Conservation (phyloP, 2,329 filamentous ascomycete genomes). For the Monascus ruber region DNA sequence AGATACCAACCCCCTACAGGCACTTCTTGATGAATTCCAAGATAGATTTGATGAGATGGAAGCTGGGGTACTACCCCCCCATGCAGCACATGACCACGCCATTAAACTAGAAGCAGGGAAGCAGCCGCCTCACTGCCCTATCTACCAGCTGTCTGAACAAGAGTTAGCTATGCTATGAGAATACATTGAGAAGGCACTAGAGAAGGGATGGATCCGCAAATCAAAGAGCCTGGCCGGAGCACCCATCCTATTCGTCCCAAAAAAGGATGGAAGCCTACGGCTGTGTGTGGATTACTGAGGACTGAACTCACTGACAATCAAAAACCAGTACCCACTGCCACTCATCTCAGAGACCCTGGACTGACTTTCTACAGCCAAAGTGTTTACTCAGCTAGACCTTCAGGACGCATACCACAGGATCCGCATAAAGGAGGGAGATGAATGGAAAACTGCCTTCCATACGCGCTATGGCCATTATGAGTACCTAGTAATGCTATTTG, state of each 20-base stretch:
- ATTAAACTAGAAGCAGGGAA: not conserved
- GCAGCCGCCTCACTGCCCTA: not conserved
- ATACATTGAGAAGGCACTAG: not conserved
- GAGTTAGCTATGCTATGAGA: not conserved
- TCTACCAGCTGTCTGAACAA: not conserved
- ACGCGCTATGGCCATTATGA: not conserved
- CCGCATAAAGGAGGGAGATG: not conserved
- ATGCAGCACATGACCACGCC: not conserved
- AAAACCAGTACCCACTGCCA: not conserved
- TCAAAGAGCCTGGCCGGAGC: not conserved
- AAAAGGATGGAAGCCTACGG: not conserved
- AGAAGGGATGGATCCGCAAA: not conserved
- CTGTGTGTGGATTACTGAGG: not conserved
- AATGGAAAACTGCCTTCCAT: not conserved
- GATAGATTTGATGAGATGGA: no score
- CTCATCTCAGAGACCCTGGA: conserved; percentile 1
- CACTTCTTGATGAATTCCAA: no score
- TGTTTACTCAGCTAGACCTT: not conserved
- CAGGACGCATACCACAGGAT: not conserved
- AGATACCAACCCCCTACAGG: no score
- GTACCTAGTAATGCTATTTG: not conserved
- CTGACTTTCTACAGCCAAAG: not conserved
- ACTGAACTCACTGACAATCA: not conserved
- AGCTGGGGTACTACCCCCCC: no score
- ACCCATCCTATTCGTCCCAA: not conserved